Conservation (phyloP, 2,329 filamentous ascomycete species). For the Dothideomycetidae sp. region DNA sequence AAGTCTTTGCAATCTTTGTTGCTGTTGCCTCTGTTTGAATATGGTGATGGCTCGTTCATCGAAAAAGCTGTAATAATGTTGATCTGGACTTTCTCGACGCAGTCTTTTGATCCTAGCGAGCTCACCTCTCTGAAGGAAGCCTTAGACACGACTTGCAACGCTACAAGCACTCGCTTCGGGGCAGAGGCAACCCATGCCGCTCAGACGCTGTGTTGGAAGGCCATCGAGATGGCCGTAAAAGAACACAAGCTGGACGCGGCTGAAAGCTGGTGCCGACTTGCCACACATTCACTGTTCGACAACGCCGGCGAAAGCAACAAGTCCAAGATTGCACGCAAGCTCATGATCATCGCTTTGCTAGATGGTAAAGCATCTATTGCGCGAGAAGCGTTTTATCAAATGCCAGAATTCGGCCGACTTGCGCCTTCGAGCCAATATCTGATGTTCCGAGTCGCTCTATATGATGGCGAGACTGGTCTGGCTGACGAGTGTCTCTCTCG, state of each 20-base stretch:
- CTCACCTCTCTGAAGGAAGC: conserved; percentile 28
- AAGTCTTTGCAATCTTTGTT: conserved; percentile 51
- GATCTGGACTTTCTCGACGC: conserved; percentile 48
- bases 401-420: conserved; percentile 43
- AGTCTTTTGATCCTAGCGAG: conserved; percentile 21
- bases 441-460: conserved; percentile 58
- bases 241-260: conserved; percentile 40
- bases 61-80: conserved; percentile 56
- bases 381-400: conserved; percentile 40
- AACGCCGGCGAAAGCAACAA: conserved; percentile 51
- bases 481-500: conserved; percentile 48
- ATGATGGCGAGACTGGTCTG: conserved; percentile 40
- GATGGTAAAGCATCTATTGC: conserved; percentile 42
- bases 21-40: conserved; percentile 37
- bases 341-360: conserved; percentile 55
- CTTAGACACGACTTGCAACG: conserved; percentile 34
- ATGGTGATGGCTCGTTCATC: conserved; percentile 43
- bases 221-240: conserved; percentile 45
- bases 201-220: conserved; percentile 69
- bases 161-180: conserved; percentile 36
- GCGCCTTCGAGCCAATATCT: conserved; percentile 58
- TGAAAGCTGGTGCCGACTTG: conserved; percentile 57
- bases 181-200: conserved; percentile 50
- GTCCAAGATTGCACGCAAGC: conserved; percentile 58
- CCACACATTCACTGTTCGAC: conserved; percentile 52